phyloP scores from a whole-genome alignment of 345 rosid genomes.

The Euphorbia tirucalli region DNA sequence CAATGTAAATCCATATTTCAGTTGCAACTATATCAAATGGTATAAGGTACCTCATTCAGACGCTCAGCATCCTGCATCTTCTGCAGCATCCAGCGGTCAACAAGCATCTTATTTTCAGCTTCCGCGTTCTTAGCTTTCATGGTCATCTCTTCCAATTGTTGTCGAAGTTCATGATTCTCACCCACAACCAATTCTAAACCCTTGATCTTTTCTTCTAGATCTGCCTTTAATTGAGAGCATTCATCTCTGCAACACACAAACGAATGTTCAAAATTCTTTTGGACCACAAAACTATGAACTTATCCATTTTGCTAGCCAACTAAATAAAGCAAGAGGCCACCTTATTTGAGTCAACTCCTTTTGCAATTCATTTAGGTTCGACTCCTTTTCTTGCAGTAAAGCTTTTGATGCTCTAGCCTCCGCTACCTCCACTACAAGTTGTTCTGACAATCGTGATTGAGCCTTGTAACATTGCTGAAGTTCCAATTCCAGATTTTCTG shows the following conservation, averaged over 20 bases:
- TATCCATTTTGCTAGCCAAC: neutral
- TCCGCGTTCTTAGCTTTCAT: constrained; percentile 71
- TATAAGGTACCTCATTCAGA: constrained; percentile 77
- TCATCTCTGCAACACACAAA: constrained; percentile 54
- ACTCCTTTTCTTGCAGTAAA: constrained; percentile 64
- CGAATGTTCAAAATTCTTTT: constrained; percentile 6
- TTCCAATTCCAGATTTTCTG: constrained; percentile 68
- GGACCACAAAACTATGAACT: neutral
- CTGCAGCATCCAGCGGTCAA: constrained; percentile 97
- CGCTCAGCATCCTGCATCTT: constrained; percentile 98
- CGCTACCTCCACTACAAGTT: constrained; percentile 84
- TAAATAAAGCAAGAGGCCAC: constrained; percentile 31
- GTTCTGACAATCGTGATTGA: constrained; percentile 83
- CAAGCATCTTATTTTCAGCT: constrained; percentile 78
- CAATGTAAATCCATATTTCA: neutral
- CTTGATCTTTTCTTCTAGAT: constrained; percentile 62
- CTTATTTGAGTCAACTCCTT: constrained; percentile 49
- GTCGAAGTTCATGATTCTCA: constrained; percentile 59
- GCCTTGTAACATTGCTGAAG: constrained; percentile 94
- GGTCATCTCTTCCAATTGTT: constrained; percentile 61
- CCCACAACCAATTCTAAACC: constrained; percentile 56
- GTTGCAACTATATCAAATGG: constrained; percentile 9
- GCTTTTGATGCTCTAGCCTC: constrained; percentile 74
- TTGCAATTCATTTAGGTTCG: constrained; percentile 44
- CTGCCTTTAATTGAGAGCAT: constrained; percentile 46